Percentiles rank a stretch among this genome's conserved stretches.
Conservation (phyloP, 306 rosid genomes). For the Corylus avellana region DNA sequence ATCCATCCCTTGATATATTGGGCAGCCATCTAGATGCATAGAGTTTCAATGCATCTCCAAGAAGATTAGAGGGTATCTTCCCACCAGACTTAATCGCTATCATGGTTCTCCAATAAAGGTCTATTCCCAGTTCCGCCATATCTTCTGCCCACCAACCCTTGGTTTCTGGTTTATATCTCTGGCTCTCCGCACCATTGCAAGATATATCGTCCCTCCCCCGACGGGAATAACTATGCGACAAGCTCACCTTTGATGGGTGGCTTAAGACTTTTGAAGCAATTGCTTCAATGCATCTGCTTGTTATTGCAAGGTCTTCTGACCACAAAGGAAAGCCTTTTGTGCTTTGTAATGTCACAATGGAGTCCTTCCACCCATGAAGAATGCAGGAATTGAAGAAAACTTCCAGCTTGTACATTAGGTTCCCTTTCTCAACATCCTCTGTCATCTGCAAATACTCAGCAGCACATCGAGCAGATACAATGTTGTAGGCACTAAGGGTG, state of each 20-base stretch:
- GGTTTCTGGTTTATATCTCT: conserved; percentile 50
- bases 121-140: conserved; percentile 87
- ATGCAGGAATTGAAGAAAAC: conserved; percentile 89
- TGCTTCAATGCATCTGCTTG: conserved; percentile 80
- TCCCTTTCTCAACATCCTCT: conserved; percentile 94
- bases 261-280: conserved; percentile 68
- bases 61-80: conserved; percentile 60
- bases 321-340: conserved; percentile 68
- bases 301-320: conserved; percentile 86
- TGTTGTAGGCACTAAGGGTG: conserved; percentile 91
- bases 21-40: conserved; percentile 90
- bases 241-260: conserved; percentile 75
- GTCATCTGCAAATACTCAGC: conserved; percentile 94
- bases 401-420: conserved; percentile 77
- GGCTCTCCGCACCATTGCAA: conserved; percentile 70
- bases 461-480: conserved; percentile 80
- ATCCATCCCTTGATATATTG: conserved; percentile 51
- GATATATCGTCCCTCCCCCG: conserved; percentile 71
- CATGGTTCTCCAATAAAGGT: conserved; percentile 93
- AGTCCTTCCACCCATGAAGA: conserved; percentile 92
- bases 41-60: conserved; percentile 87
- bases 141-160: conserved; percentile 99
- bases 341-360: conserved; percentile 81
- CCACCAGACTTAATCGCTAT: conserved; percentile 82
- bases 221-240: conserved; percentile 77